These are phyloP conservation scores for Nannochloropsis gaditana DNA, from an alignment of 108 stramenopile species.

Conservation along the genomic window DNA sequence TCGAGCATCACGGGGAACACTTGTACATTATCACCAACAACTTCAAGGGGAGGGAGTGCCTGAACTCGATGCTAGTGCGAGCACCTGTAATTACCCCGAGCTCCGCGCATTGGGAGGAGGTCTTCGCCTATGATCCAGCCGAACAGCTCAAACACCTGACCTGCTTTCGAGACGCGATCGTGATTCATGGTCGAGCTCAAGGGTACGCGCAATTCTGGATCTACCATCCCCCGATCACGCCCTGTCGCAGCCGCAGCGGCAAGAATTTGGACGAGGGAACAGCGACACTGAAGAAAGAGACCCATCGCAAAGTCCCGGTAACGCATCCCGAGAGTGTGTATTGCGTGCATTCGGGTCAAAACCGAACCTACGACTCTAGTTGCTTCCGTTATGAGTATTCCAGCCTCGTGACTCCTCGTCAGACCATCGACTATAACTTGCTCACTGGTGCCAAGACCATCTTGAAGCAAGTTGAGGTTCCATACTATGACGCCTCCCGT, in stretches of 20 bases:
- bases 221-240: conserved; percentile 32
- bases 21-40: conserved; percentile 59
- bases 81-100: conserved; percentile 34
- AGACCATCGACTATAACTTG: conserved; percentile 51
- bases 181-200: conserved; percentile 52
- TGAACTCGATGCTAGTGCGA: conserved; percentile 50
- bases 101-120: conserved; percentile 49
- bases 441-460: conserved; percentile 44
- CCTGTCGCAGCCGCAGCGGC: neutral
- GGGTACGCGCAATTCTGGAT: conserved; percentile 53
- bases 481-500: conserved; percentile 66
- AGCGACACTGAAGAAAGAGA: neutral
- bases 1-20: conserved; percentile 49
- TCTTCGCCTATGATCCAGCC: conserved; percentile 51
- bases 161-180: conserved; percentile 57
- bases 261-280: neutral
- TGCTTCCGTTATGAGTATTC: conserved; percentile 67
- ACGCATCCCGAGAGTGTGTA: conserved; percentile 64
- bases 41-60: conserved; percentile 42
- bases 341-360: conserved; percentile 60
- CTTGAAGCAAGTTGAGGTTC: conserved; percentile 72
- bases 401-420: conserved; percentile 62
- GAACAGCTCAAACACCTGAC: conserved; percentile 46
- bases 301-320: neutral
- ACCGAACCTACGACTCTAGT: conserved; percentile 67